phyloP scores from a whole-genome alignment of 495 filamentous ascomycete species.

The Penicillium antarcticum region DNA sequence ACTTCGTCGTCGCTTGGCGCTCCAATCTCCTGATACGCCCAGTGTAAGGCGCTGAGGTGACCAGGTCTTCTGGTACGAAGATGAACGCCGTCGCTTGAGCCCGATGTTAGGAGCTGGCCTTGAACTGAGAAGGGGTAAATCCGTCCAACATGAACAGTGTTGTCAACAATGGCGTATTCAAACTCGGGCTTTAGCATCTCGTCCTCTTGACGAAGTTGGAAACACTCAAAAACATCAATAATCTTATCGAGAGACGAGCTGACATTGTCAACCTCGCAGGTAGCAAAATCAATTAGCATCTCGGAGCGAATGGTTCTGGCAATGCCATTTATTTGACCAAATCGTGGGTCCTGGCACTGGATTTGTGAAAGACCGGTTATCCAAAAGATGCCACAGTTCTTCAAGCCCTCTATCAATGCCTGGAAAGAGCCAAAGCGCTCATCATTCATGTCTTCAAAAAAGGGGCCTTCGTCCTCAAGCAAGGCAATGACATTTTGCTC shows the following conservation, averaged over 20 bases:
- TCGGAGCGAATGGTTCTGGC: conserved; percentile 43
- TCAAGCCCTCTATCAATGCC: not conserved
- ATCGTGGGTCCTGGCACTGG: conserved; percentile 34
- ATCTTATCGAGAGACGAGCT: conserved; percentile 5
- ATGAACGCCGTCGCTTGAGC: not conserved
- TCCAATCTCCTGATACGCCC: conserved; percentile 32
- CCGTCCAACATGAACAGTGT: conserved; percentile 21
- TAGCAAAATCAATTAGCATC: conserved; percentile 36
- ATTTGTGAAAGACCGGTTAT: conserved; percentile 32
- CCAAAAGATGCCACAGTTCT: conserved; percentile 23
- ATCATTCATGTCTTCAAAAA: conserved; percentile 28
- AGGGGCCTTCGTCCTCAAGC: conserved; percentile 30
- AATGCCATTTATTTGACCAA: conserved; percentile 31
- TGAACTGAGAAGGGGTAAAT: conserved; percentile 14
- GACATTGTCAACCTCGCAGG: conserved; percentile 36
- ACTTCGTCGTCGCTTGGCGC: conserved; percentile 15
- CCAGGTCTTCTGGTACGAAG: conserved; percentile 11
- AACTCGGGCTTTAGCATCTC: conserved; percentile 21
- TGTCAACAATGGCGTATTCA: conserved; percentile 29
- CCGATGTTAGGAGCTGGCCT: conserved; percentile 5
- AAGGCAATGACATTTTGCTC: conserved; percentile 34
- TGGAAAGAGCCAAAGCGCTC: conserved; percentile 21
- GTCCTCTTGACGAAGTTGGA: conserved; percentile 10
- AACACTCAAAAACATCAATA: conserved; percentile 20
- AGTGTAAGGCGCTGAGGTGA: conserved; percentile 42